Evolutionary conservation across 768 basidiomycete species (phyloP), one percentile per base, ranked within the genome.

Genomic region (Leccinellum albellum): DNA sequence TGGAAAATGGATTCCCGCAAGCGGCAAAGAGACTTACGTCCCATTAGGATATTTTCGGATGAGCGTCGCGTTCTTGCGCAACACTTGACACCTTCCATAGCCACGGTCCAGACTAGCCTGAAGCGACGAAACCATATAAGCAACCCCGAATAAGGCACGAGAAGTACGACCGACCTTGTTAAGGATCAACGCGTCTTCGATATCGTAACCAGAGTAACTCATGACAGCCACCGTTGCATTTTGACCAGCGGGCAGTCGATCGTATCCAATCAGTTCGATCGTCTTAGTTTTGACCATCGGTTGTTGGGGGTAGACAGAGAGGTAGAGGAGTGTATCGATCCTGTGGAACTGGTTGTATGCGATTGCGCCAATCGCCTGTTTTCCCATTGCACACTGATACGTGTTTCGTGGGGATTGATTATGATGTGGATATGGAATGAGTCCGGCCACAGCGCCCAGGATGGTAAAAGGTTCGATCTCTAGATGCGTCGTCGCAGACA

Each of bases 211-310:
- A 6, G 95, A 97, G 74, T 91, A 99, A 71, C 92, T 94, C 97
- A 99, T 99, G 63, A 98, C 94, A 12, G 97, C 97, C 46, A 99
- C 93, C 0, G 88, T 98, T 12, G 97, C 97, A 70, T 99, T 99
- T 73, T 99, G 95, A 14, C 97, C 97, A 5, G 97, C 97, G 5
- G 97, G 97, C 5, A 99, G 82, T 59, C 88, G 88, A 73, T 99
- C 95, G 70, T 98, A 99, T 2, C 95, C 96, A 55, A 98, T 83
- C 53, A 99, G 75, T 70, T 99, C 97, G 55, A 98, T 99, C 2
- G 97, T 97, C 73, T 94, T 95, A 6, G 97, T 97, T 74, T 98
- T 98, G 59, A 98, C 95, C 96, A 99, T 97, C 3, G 97, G 97
- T 66, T 98, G 93, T 69, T 99, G 97, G 23, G 97, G 97, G 65